Evolutionary conservation across 495 filamentous ascomycete species (phyloP).

Genomic region (Xylaria palmicola): DNA sequence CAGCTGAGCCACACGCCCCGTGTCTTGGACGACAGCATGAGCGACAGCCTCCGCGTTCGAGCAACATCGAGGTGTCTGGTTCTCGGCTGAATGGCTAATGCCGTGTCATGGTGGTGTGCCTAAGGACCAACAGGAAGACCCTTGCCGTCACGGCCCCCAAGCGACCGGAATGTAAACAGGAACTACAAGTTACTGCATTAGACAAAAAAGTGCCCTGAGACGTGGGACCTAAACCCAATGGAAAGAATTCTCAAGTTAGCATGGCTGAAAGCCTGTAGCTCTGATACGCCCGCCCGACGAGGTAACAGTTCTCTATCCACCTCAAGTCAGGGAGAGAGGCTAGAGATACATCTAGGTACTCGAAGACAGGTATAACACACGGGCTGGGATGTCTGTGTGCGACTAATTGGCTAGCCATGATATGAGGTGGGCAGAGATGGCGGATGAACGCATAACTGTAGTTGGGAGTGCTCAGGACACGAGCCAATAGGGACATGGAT

Average conservation of each 20-base stretch:
- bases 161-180: constrained; percentile 29
- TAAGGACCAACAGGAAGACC: constrained; percentile 44
- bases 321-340: constrained; percentile 12
- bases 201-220: constrained; percentile 8
- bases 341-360: constrained; percentile 22
- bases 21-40: constrained; percentile 35
- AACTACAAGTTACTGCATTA: constrained; percentile 23
- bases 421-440: constrained; percentile 46
- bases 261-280: constrained; percentile 8
- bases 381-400: constrained; percentile 39
- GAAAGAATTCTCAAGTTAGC: constrained; percentile 2
- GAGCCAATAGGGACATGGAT: constrained; percentile 40
- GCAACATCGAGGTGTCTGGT: constrained; percentile 40
- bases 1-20: constrained; percentile 51
- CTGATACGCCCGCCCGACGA: constrained; percentile 7
- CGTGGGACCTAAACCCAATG: constrained; percentile 6
- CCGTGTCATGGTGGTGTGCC: constrained; percentile 44
- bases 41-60: constrained; percentile 41
- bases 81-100: constrained; percentile 58
- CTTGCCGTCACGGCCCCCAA: constrained; percentile 38
- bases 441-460: constrained; percentile 51
- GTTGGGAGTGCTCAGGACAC: constrained; percentile 36
- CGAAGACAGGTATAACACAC: constrained; percentile 19
- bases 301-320: constrained; percentile 8
- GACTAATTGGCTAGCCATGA: constrained; percentile 42